Base-by-base conservation (phyloP, 2,329 filamentous ascomycete genomes). In the Alternaria alternata region DNA sequence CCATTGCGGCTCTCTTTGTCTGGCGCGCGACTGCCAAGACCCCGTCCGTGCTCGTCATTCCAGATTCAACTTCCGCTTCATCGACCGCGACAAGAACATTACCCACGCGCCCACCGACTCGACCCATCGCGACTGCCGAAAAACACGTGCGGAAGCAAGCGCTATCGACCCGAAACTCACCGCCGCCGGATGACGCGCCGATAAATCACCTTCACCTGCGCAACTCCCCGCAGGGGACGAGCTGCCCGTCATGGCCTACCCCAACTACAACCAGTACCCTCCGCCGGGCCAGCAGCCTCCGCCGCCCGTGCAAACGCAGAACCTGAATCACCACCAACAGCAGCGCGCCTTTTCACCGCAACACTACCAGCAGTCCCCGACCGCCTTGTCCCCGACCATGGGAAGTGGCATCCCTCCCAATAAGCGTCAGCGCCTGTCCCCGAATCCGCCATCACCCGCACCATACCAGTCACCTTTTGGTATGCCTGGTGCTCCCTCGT, bases 381-480 rank as follows among this genome's bases (percentile, higher is more conserved):
- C 84, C 32, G 71, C 77, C 74, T 78, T 80, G 74, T 81, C 90
- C 79, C 86, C 75, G 5, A 75, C 68, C 59, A 69, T 68, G 61
- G 63, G 63, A 59, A 65, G 67, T 61, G 69, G 70, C 59, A 69
- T 89, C 49, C 91, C 91, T 49, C 89, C 91, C 16, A 87, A 86
- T 60, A 94, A 95, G 81, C 87, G 91, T 75, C 89, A 86, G 75
- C 89, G 88, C 57, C 81, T 91, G 48, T 92, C 90, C 26, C 89
- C 90, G 52, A 89, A 88, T 58, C 75, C 76, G 58, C 86, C 89
- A n/a, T 89, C 90, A 52, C 84, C 75, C 24, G 74, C 90, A 42
- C 84, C 75, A 6, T 76, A 74, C 56, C 72, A 68, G 63, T 77
- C 70, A 53, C 75, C 70, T 54, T 75, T 72, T 63, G 66, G 51